phyloP scores from a whole-genome alignment of 768 basidiomycete species.

The Fibroporia radiculosa region DNA sequence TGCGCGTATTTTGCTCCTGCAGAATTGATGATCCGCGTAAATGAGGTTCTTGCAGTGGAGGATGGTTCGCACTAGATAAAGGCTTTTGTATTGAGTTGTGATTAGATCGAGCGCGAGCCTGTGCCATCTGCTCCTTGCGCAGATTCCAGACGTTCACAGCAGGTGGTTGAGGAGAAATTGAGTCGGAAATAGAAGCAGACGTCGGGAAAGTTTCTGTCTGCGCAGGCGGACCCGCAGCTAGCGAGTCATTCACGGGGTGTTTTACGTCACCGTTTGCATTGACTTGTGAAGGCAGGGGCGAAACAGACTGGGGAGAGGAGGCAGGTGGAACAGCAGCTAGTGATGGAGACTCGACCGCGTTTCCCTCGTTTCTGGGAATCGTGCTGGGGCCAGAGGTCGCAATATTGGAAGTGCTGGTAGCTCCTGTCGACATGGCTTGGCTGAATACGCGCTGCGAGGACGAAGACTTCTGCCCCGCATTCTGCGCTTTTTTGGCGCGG shows the following conservation, averaged over 20 bases:
- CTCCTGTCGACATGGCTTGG: slow-evolving; percentile 3
- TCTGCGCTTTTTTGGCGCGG: slow-evolving; percentile 30
- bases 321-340: slow-evolving; percentile 4
- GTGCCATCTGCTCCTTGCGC: slow-evolving; percentile 34
- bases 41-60: background rate
- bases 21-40: too few species aligned
- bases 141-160: slow-evolving; percentile 35
- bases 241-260: slow-evolving; percentile 6
- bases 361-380: background rate
- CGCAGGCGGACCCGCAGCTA: slow-evolving; percentile 6
- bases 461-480: slow-evolving; percentile 16
- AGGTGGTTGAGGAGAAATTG: slow-evolving; percentile 18
- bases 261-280: slow-evolving; percentile 16
- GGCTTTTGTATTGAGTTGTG: slow-evolving; percentile 1
- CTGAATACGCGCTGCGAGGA: slow-evolving; percentile 1
- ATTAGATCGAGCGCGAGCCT: slow-evolving; percentile 16
- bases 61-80: background rate
- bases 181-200: slow-evolving; percentile 19
- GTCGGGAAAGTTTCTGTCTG: background rate
- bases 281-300: slow-evolving; percentile 1
- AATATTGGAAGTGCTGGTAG: background rate
- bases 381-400: background rate
- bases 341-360: slow-evolving; percentile 3
- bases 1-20: background rate
- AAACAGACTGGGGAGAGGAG: slow-evolving; percentile 5